A percentile compares a stretch with the other conserved stretches of the same genome.
These are phyloP conservation scores for Amaranthus hypochondriacus DNA, from an alignment of 148 eudicot species.

Conservation along the genomic window DNA sequence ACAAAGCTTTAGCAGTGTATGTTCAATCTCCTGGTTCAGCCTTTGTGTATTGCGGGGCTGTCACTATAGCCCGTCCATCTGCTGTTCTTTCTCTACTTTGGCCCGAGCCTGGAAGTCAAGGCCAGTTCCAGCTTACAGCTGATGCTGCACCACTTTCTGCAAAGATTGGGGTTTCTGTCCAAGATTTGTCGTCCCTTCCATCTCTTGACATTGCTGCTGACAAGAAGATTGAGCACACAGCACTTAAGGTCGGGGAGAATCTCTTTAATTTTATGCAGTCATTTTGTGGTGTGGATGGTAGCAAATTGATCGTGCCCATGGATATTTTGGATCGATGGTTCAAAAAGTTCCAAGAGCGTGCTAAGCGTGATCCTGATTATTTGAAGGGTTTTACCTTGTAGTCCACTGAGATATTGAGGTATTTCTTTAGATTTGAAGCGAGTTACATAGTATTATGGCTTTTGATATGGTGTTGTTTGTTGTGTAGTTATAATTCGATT, in stretches of 20 bases:
- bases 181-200: slow-evolving; percentile 61
- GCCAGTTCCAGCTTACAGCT: slow-evolving; percentile 55
- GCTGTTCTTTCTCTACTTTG: slow-evolving; percentile 77
- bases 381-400: slow-evolving; percentile 83
- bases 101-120: slow-evolving; percentile 65
- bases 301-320: slow-evolving; percentile 77
- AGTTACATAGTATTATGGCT: neutral
- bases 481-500: neutral
- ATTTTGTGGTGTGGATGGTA: slow-evolving; percentile 89
- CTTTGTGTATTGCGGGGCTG: slow-evolving; percentile 86
- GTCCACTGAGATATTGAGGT: slow-evolving; percentile 17
- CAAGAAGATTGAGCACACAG: slow-evolving; percentile 68
- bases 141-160: slow-evolving; percentile 59
- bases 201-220: slow-evolving; percentile 81
- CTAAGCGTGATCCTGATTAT: slow-evolving; percentile 91
- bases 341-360: slow-evolving; percentile 89
- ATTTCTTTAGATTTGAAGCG: slow-evolving; percentile 10
- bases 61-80: slow-evolving; percentile 81
- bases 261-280: slow-evolving; percentile 98
- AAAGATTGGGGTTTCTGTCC: slow-evolving; percentile 89
- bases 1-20: slow-evolving; percentile 91
- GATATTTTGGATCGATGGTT: slow-evolving; percentile 97
- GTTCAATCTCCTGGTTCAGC: slow-evolving; percentile 91
- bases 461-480: neutral
- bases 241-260: slow-evolving; percentile 89